Evolutionary conservation across 805 yeast genomes (phyloP), one percentile per base, ranked within the genome.

Genomic region (Kluyveromyces starmeri): DNA sequence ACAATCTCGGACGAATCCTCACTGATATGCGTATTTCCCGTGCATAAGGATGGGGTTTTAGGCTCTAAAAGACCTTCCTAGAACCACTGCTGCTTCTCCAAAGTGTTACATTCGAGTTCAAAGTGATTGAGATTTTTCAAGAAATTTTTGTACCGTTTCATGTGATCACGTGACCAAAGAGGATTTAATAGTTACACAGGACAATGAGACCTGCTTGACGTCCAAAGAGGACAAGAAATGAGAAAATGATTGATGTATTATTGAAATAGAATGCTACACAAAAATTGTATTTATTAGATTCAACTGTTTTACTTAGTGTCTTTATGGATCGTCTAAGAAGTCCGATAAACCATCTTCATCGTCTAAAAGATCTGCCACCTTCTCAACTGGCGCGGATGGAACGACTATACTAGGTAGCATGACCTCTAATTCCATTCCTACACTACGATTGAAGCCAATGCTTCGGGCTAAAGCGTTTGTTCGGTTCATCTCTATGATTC

Each of bases 1-100:
- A 89, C 95, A 94, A 88, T 86, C 98, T 89, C 98, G 97, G 98
- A 92, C 96, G 95, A 88, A 86, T 92, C 98, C 97, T 89, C 98
- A 89, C 95, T 88, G 97, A 89, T 86, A 85, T 94, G 95, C 95
- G 97, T 92, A 89, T 86, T 89, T 95, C 97, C 97, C 98, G 81
- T 82, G 98, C 97, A 89, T 85, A 89, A 89, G 80, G 96, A 88
- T 83, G 69, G 62, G 60, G 70, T 39, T 31, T 46, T 23, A 23
- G 13, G n/a, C 26, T n/a, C 13, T 14, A 23, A 23, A 23, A 23
- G n/a, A n/a, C n/a, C n/a, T n/a, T n/a, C n/a, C n/a, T n/a, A n/a
- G n/a, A n/a, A n/a, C n/a, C n/a, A n/a, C n/a, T n/a, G n/a, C n/a
- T n/a, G n/a, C n/a, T n/a, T n/a, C n/a, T n/a, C n/a, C n/a, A n/a